Base-by-base conservation (phyloP, 2,329 filamentous ascomycete species). In the Coniochaeta prunicola region DNA sequence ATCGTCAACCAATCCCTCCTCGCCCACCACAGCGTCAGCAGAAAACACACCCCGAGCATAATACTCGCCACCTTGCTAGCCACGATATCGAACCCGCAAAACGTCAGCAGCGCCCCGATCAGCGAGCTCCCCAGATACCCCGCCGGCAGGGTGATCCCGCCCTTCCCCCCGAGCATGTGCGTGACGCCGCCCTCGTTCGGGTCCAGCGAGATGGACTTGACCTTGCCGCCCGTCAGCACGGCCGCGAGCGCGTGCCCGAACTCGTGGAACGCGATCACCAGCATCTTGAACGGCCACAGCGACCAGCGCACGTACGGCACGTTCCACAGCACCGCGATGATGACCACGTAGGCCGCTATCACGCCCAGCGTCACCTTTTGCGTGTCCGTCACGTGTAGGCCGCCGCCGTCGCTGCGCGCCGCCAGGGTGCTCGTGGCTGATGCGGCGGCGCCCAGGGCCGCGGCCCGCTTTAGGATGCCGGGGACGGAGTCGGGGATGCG, bases 261-360 rank as follows among this genome's bases (percentile, higher is more conserved):
- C 65, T 92, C 89, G 73, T 92, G 89, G 71, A 92, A 92, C 38
- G 89, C 89, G 63, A 92, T 92, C 57, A 90, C 88, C 21, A 92
- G 80, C 89, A 92, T 91, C 86, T 92, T 92, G 77, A 92, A 92
- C 4, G 89, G 89, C 89, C 89, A 92, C 36, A 92, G 74, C 1
- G 87, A 79, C 79, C 84, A 88, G 59, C 83, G 80, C n/a, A 92
- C 73, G 70, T 90, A 91, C 1, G 89, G 89, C 1, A 92, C 71
- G 73, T 92, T 92, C 89, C 89, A 92, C 3, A 92, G 76, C 45
- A 92, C 77, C 4, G 88, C 88, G 63, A 92, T 92, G 53, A 80
- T 80, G 19, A 91, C 88, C 2, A 88, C 80, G 71, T 92, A 92
- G 36, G 79, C 86, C 9, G 73, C 87, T 58, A 68, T 68, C 42